Conservation (phyloP, 805 yeast species). For the Myxozyma vanderwaltii region DNA sequence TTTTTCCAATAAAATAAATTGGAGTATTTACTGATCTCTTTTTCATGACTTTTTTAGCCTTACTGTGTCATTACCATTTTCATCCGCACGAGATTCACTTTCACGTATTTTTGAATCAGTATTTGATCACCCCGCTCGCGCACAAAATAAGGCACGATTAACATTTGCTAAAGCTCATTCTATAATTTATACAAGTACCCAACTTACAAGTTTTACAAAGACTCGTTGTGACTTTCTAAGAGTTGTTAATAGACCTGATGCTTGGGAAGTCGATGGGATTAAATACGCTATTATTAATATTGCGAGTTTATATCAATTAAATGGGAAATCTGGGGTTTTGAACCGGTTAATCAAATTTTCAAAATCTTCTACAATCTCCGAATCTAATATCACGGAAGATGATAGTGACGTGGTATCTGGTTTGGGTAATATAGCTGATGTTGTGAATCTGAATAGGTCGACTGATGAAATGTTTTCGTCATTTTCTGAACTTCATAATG, state of each 20-base stretch:
- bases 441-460: background rate
- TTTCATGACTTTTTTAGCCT: conserved; percentile 1
- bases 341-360: conserved; percentile 6
- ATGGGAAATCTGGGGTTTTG: conserved; percentile 9
- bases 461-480: background rate
- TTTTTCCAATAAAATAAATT: too few species aligned
- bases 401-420: background rate
- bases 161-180: conserved; percentile 20
- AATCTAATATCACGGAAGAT: background rate
- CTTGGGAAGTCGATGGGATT: conserved; percentile 29
- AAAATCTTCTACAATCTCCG: background rate
- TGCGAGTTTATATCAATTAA: conserved; percentile 23
- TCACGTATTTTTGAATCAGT: conserved; percentile 13
- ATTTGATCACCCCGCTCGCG: conserved; percentile 1
- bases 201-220: conserved; percentile 1
- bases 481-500: background rate
- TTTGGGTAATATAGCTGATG: background rate
- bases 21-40: background rate
- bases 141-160: conserved; percentile 16
- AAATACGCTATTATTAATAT: conserved; percentile 28
- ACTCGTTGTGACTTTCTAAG: conserved; percentile 6
- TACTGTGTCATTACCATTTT: conserved; percentile 6
- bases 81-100: conserved; percentile 17
- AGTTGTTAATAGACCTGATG: conserved; percentile 21
- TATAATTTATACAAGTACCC: conserved; percentile 14